phyloP scores from a whole-genome alignment of 768 basidiomycete genomes.

The Tephrocybe sp. region DNA sequence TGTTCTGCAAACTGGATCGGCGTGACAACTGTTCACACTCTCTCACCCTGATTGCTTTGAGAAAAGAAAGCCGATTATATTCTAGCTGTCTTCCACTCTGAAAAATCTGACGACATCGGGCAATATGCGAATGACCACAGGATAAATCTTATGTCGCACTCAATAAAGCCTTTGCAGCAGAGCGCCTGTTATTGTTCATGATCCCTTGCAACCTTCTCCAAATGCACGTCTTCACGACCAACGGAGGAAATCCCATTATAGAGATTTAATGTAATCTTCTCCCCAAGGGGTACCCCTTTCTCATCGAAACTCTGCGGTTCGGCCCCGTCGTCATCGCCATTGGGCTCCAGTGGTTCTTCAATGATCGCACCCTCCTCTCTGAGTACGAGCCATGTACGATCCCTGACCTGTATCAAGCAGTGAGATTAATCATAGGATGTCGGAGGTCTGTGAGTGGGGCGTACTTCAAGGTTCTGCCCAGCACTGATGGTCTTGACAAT shows the following conservation, averaged over 20 bases:
- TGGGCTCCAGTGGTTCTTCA: slow-evolving; percentile 56
- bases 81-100: no score
- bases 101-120: no score
- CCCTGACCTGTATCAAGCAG: slow-evolving; percentile 44
- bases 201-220: slow-evolving; percentile 1
- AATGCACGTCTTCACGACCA: slow-evolving; percentile 1
- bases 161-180: no score
- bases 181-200: no score
- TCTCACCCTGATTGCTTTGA: no score
- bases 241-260: not conserved
- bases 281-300: slow-evolving; percentile 38
- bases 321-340: slow-evolving; percentile 31
- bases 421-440: no score
- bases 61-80: no score
- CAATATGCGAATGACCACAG: no score
- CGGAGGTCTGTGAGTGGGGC: no score
- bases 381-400: slow-evolving; percentile 53
- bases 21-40: no score
- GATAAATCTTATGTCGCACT: no score
- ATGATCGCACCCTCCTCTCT: slow-evolving; percentile 65
- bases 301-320: slow-evolving; percentile 41
- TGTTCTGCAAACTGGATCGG: no score
- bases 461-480: slow-evolving; percentile 74
- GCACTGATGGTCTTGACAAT: slow-evolving; percentile 77
- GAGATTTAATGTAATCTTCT: slow-evolving; percentile 36